Conservation (phyloP, 2,329 filamentous ascomycete genomes). For the Alternaria angustiovoidea region DNA sequence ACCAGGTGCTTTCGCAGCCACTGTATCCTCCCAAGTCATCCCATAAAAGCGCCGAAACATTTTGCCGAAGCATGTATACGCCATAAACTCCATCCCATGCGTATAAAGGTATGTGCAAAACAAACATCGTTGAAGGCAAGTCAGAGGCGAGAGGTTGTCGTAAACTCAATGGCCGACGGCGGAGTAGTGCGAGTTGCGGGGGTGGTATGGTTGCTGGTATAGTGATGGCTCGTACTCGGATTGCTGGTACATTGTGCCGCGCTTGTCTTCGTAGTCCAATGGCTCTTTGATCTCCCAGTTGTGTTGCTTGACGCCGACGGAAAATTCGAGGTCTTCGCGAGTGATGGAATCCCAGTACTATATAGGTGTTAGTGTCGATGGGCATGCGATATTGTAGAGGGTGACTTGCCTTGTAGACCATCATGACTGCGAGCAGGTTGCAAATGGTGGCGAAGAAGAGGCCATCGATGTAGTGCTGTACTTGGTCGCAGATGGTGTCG, state of each 20-base stretch:
- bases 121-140: constrained; percentile 3
- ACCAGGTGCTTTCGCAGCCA: neutral
- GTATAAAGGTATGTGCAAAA: constrained; percentile 13
- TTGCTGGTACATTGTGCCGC: constrained; percentile 76
- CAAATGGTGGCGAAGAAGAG: constrained; percentile 93
- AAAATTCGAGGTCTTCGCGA: constrained; percentile 97
- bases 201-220: constrained; percentile 49
- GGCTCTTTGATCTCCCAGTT: constrained; percentile 98
- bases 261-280: constrained; percentile 79
- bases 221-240: constrained; percentile 64
- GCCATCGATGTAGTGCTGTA: constrained; percentile 92
- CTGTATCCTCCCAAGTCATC: neutral
- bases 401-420: constrained; percentile 91
- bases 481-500: constrained; percentile 79
- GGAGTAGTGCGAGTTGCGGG: constrained; percentile 48
- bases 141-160: neutral
- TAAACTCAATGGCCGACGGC: constrained; percentile 39
- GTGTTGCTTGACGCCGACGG: constrained; percentile 91
- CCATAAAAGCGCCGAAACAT: constrained; percentile 3
- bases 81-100: constrained; percentile 25
- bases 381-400: neutral
- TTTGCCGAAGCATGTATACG: constrained; percentile 8
- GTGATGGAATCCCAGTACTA: constrained; percentile 99
- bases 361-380: constrained; percentile 25
- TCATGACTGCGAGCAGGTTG: constrained; percentile 96